phyloP scores from a whole-genome alignment of 257 asterid genomes.

The Orobanche coerulescens region DNA sequence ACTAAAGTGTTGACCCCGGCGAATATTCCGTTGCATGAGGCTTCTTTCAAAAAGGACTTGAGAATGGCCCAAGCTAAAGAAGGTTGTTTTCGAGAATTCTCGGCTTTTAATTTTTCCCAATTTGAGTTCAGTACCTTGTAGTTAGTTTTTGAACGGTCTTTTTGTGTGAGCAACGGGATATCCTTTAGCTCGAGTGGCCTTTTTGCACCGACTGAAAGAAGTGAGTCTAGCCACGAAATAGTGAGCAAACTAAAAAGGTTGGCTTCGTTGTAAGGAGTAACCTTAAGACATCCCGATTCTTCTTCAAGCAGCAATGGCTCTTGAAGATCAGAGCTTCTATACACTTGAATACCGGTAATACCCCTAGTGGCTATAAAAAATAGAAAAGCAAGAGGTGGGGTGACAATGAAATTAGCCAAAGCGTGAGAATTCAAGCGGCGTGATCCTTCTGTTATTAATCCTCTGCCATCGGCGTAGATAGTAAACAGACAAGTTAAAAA shows the following conservation, averaged over 20 bases:
- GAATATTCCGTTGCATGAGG: conserved; percentile 54
- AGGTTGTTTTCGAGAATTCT: conserved; percentile 43
- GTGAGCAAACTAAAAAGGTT: conserved; percentile 62
- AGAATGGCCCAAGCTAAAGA: conserved; percentile 72
- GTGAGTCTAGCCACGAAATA: conserved; percentile 80
- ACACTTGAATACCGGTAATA: conserved; percentile 45
- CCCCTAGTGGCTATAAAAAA: conserved; percentile 57
- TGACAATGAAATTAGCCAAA: conserved; percentile 43
- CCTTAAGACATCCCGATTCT: conserved; percentile 70
- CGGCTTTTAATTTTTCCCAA: conserved; percentile 63
- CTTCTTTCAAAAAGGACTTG: conserved; percentile 64
- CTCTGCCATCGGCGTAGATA: conserved; percentile 49
- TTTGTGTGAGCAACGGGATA: conserved; percentile 59
- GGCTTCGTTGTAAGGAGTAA: conserved; percentile 71
- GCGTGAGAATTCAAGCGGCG: conserved; percentile 47
- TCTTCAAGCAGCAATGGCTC: conserved; percentile 44
- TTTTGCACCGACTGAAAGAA: conserved; percentile 70
- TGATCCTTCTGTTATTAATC: conserved; percentile 41
- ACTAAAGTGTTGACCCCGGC: conserved; percentile 58
- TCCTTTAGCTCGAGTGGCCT: conserved; percentile 84
- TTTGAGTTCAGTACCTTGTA: conserved; percentile 55
- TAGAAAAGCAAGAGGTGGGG: conserved; percentile 57
- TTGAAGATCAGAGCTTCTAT: conserved; percentile 48
- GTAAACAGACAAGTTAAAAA: conserved; percentile 43
- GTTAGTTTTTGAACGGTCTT: conserved; percentile 69